Conservation (phyloP, 805 yeast genomes). For the Candida maesae region DNA sequence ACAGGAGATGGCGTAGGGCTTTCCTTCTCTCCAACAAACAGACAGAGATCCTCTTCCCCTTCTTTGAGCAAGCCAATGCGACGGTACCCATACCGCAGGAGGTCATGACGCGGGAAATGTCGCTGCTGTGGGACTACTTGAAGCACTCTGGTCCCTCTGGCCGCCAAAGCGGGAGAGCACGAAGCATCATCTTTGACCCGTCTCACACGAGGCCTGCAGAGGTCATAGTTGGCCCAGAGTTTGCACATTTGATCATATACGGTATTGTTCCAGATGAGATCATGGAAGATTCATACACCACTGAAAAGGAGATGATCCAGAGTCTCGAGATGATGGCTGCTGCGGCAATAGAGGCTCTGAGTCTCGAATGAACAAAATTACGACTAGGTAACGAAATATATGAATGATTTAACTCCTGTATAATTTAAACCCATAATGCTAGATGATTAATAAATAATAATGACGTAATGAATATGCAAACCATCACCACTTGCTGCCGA, state of each 20-base stretch:
- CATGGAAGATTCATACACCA: not conserved
- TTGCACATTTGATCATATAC: not conserved
- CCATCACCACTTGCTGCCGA: constrained; percentile 54
- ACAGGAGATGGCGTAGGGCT: not conserved
- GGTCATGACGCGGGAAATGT: not conserved
- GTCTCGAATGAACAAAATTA: no score
- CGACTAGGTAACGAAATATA: not conserved
- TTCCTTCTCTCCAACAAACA: not conserved
- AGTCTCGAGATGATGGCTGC: no score
- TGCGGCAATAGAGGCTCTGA: no score
- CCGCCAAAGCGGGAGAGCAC: not conserved
- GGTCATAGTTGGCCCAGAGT: not conserved
- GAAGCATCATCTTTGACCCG: not conserved
- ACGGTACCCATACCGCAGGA: not conserved
- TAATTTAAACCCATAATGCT: not conserved
- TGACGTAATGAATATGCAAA: not conserved
- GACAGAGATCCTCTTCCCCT: not conserved
- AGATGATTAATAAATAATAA: not conserved
- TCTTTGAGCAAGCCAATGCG: not conserved
- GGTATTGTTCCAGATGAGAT: not conserved
- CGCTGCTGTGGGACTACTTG: not conserved
- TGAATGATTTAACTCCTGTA: not conserved
- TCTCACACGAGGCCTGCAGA: not conserved
- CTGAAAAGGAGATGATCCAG: not conserved
- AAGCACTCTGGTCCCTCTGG: not conserved